Base-by-base conservation (phyloP, 163 green algal genomes). In the Scenedesmus sp. region DNA sequence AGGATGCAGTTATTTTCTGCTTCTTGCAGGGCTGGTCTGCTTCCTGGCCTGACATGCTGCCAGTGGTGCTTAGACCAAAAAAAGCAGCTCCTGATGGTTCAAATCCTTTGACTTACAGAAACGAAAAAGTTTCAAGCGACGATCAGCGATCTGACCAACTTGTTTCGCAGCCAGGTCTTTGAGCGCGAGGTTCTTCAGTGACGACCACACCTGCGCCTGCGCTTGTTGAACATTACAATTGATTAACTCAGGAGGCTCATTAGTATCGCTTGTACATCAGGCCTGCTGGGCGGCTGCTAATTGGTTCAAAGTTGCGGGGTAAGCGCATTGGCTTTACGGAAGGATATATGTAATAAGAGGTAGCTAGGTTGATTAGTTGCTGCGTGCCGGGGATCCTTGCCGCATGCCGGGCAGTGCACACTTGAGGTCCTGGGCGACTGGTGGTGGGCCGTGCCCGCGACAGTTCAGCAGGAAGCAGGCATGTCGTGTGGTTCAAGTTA, bases 11-110 rank as follows among this genome's bases (percentile, higher is more conserved):
- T 12, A 78, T 10, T 7, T 83, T 68, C 68, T 89, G 85, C 85
- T 83, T 89, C n/a, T 89, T 89, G 68, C 65, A 72, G 43, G 78
- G 42, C 78, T 84, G 15, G 35, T 49, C 37, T 81, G 72, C 35
- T 26, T 1, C 33, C n/a, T 81, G 72, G 72, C 35, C 72, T 81
- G 72, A 44, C 37, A 81, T 81, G 72, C 72, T 81, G 72, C 35
- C 16, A 30, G 15, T 24, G 72, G 72, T 49, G 13, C 49, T 70
- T n/a, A 12, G 2, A 49, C 72, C 10, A 13, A 12, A 37, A 30
- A 5, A 2, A 30, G 65, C 65, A 76, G 65, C 30, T 40, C 65
- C 4, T 37, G 18, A 40, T 7, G 65, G 9, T 76, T 15, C 20
- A 40, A 40, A 37, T 20, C 12, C 65, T 37, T 40, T 18, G 65